phyloP scores from a whole-genome alignment of 2,329 filamentous ascomycete species.

The Lasiodiplodia sp. region DNA sequence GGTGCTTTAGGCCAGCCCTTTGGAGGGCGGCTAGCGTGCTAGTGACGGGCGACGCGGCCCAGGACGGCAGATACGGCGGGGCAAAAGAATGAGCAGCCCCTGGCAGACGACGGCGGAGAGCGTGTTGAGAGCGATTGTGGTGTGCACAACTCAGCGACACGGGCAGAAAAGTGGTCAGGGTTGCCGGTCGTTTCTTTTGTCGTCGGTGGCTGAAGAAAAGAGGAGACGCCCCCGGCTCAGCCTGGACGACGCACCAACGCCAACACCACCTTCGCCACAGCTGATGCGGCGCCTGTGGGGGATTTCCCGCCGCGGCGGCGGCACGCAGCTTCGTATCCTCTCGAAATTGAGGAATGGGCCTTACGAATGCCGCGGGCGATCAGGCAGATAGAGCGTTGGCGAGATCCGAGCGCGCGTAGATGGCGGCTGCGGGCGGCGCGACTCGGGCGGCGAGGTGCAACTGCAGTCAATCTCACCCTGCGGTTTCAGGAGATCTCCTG shows the following conservation, averaged over 20 bases:
- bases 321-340: constrained; percentile 19
- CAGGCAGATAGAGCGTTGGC: constrained; percentile 7
- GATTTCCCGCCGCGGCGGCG: neutral
- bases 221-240: constrained; percentile 18
- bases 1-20: constrained; percentile 14
- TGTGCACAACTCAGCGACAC: neutral
- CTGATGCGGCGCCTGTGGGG: constrained; percentile 25
- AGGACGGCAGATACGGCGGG: constrained; percentile 5
- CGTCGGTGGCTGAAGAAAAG: constrained; percentile 27
- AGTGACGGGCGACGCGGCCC: constrained; percentile 10
- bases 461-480: constrained; percentile 18
- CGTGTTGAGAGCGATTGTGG: neutral
- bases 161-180: neutral
- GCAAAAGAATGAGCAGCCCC: constrained; percentile 22
- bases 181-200: constrained; percentile 2
- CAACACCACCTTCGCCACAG: constrained; percentile 24
- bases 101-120: constrained; percentile 8
- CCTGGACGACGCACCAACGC: constrained; percentile 1
- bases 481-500: constrained; percentile 28
- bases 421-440: constrained; percentile 12
- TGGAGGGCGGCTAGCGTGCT: constrained; percentile 1
- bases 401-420: constrained; percentile 10
- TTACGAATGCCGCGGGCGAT: constrained; percentile 12
- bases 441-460: constrained; percentile 6
- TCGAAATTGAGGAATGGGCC: constrained; percentile 23